phyloP scores from a whole-genome alignment of 129 eudicot species.

The Silybum marianum region DNA sequence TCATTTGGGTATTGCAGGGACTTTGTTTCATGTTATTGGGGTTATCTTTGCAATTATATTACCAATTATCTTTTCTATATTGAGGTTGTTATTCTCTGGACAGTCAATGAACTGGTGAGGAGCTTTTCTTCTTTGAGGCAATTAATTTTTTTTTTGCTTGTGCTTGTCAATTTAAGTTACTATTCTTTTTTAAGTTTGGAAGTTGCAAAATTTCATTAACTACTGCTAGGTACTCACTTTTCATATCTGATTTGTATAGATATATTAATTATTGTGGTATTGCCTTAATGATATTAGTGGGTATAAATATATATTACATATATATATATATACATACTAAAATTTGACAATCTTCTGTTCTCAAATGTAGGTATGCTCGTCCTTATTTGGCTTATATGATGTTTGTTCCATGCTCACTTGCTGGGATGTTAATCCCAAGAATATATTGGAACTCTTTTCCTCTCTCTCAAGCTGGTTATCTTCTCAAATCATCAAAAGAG shows the following conservation, averaged over 20 bases:
- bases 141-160: constrained; percentile 1
- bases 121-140: constrained; percentile 17
- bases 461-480: constrained; percentile 64
- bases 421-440: constrained; percentile 72
- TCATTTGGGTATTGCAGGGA: constrained; percentile 54
- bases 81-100: constrained; percentile 62
- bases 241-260: background rate
- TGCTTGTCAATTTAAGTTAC: background rate
- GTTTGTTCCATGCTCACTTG: constrained; percentile 90
- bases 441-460: constrained; percentile 51
- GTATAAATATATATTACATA: too few species aligned
- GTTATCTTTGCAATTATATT: constrained; percentile 59
- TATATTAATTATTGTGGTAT: background rate
- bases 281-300: constrained; percentile 3
- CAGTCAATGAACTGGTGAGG: constrained; percentile 93
- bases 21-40: constrained; percentile 60
- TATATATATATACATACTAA: background rate
- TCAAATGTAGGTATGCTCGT: constrained; percentile 76
- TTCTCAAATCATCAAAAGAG: constrained; percentile 53
- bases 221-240: background rate
- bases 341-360: constrained; percentile 10
- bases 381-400: constrained; percentile 84
- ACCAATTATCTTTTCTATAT: constrained; percentile 60
- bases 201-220: background rate
- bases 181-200: background rate